Conservation (phyloP, 441 rosid genomes). For the Viola pubescens region DNA sequence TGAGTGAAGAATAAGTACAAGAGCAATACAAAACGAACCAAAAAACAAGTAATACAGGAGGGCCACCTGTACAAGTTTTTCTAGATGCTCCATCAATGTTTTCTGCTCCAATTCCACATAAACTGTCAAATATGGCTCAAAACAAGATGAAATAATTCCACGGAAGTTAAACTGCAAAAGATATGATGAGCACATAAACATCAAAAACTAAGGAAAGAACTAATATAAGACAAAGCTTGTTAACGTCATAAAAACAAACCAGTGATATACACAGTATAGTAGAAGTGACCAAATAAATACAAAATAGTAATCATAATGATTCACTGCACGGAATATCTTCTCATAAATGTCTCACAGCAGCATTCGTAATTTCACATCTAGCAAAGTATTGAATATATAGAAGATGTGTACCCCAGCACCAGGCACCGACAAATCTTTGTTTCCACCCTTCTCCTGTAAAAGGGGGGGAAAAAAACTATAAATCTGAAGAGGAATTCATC, state of each 20-base stretch:
- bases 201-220: constrained; percentile 8
- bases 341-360: too few species aligned
- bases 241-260: not conserved
- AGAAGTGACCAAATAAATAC: too few species aligned
- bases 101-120: constrained; percentile 95
- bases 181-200: constrained; percentile 13
- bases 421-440: constrained; percentile 75
- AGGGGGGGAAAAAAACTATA: constrained; percentile 16
- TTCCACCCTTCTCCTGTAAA: constrained; percentile 67
- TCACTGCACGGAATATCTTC: too few species aligned
- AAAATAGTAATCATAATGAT: too few species aligned
- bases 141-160: constrained; percentile 96
- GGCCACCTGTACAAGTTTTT: constrained; percentile 91
- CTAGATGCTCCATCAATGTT: constrained; percentile 94
- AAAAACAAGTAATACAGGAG: constrained; percentile 10
- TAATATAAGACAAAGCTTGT: constrained; percentile 1
- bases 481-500: not conserved
- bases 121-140: constrained; percentile 88
- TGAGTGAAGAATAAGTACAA: constrained; percentile 23
- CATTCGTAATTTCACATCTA: not conserved
- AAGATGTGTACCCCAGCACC: constrained; percentile 81
- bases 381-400: not conserved
- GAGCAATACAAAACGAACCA: constrained; percentile 11
- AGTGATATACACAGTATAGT: too few species aligned
- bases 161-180: constrained; percentile 92